These are phyloP conservation scores for Trebouxia sp. DNA, from an alignment of 139 green algal genomes.

Conservation along the genomic window DNA sequence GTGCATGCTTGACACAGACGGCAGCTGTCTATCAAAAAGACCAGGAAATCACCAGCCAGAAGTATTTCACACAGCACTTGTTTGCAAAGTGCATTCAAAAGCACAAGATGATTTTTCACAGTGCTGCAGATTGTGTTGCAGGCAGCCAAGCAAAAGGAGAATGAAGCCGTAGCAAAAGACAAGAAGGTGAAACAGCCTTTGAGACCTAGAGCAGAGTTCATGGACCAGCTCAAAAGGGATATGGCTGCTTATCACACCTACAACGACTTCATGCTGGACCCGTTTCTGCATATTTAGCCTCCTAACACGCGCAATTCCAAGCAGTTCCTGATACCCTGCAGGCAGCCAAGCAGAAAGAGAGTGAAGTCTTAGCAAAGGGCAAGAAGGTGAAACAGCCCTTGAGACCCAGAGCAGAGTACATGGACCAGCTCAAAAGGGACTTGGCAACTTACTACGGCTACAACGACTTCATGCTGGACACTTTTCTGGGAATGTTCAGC, in stretches of 20 bases:
- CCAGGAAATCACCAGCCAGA: no score
- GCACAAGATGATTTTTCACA: no score
- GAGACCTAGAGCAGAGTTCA: constrained; percentile 70
- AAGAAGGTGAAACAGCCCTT: constrained; percentile 24
- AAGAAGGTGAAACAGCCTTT: constrained; percentile 23
- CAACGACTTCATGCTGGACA: constrained; percentile 94
- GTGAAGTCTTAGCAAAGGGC: neutral
- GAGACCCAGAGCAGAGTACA: constrained; percentile 71
- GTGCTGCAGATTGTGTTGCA: no score
- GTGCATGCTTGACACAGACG: no score
- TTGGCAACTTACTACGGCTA: constrained; percentile 94
- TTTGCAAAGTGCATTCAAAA: no score
- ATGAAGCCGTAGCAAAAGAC: neutral
- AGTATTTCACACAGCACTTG: no score
- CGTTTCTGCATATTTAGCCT: constrained; percentile 76
- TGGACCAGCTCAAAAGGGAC: constrained; percentile 83
- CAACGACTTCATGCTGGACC: constrained; percentile 94
- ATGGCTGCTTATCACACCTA: constrained; percentile 94
- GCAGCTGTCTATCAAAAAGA: no score
- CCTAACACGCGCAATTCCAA: neutral
- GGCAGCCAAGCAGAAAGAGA: constrained; percentile 6
- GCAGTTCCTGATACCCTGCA: neutral
- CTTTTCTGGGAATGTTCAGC: constrained; percentile 74
- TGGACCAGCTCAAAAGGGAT: constrained; percentile 83
- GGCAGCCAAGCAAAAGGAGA: constrained; percentile 9